A percentile compares a stretch with the other conserved stretches of the same genome.
Conservation (phyloP, 2,329 filamentous ascomycete species). For the Penicillium fuscoglaucum region DNA sequence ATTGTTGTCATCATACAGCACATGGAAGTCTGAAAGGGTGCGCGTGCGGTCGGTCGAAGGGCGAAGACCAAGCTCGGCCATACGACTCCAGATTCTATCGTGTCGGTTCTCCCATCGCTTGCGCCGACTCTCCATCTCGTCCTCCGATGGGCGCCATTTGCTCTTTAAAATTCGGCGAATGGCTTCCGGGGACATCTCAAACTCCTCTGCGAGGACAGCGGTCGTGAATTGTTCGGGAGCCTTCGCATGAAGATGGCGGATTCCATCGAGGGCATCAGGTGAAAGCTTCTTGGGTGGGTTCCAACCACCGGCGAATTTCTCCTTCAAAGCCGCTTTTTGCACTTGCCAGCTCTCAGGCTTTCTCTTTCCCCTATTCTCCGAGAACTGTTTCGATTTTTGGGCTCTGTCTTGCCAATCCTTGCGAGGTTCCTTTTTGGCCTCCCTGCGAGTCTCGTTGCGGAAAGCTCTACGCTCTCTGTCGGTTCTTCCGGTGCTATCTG, state of each 20-base stretch:
- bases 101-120: conserved; percentile 48
- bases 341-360: conserved; percentile 64
- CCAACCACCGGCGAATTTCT: conserved; percentile 81
- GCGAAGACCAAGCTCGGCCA: conserved; percentile 54
- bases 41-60: conserved; percentile 51
- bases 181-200: conserved; percentile 82
- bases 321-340: conserved; percentile 71
- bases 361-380: conserved; percentile 29
- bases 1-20: conserved; percentile 28
- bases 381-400: conserved; percentile 9
- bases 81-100: conserved; percentile 48
- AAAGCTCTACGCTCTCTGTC: conserved; percentile 12
- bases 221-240: conserved; percentile 78
- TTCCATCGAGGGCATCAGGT: conserved; percentile 87
- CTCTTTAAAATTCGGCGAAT: conserved; percentile 78
- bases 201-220: conserved; percentile 69
- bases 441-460: conserved; percentile 10
- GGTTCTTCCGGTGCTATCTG: conserved; percentile 1
- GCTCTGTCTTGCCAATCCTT: conserved; percentile 8
- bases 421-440: conserved; percentile 6
- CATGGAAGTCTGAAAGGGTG: conserved; percentile 26
- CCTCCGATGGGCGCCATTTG: conserved; percentile 47
- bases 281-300: conserved; percentile 81
- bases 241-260: conserved; percentile 75
- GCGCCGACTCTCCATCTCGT: conserved; percentile 42